Conservation (phyloP, 768 basidiomycete species). For the Terana coerulea region DNA sequence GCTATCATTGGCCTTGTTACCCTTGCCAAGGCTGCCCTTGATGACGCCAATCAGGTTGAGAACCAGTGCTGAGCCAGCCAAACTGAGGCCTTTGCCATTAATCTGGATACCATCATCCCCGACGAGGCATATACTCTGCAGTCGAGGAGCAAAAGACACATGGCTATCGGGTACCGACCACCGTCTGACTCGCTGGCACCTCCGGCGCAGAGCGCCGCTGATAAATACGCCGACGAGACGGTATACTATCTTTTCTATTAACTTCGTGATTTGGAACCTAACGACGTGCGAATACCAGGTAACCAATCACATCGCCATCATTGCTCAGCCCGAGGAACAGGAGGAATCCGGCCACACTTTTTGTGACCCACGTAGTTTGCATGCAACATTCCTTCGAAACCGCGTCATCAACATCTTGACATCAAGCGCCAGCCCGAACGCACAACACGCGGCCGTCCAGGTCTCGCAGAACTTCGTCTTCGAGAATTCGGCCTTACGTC, state of each 20-base stretch:
- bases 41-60: constrained; percentile 21
- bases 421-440: background rate
- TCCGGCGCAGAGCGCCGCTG: constrained; percentile 19
- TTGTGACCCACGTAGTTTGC: too few relatives aligned
- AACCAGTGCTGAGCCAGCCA: background rate
- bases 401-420: constrained; percentile 6
- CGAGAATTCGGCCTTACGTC: constrained; percentile 3
- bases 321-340: constrained; percentile 18
- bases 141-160: constrained; percentile 25
- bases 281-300: background rate
- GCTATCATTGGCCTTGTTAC: constrained; percentile 12
- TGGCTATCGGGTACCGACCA: constrained; percentile 20
- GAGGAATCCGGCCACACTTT: constrained; percentile 10
- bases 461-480: constrained; percentile 8
- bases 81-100: constrained; percentile 8
- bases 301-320: constrained; percentile 16
- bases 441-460: background rate
- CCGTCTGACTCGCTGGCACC: constrained; percentile 20
- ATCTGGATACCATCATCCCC: constrained; percentile 15
- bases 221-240: constrained; percentile 11
- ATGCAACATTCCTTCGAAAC: constrained; percentile 11
- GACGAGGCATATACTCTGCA: constrained; percentile 17
- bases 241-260: constrained; percentile 10
- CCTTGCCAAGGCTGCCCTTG: constrained; percentile 19
- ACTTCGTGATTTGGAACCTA: too few relatives aligned